phyloP scores from a whole-genome alignment of 2,329 filamentous ascomycete species.

The Nemania sp. region DNA sequence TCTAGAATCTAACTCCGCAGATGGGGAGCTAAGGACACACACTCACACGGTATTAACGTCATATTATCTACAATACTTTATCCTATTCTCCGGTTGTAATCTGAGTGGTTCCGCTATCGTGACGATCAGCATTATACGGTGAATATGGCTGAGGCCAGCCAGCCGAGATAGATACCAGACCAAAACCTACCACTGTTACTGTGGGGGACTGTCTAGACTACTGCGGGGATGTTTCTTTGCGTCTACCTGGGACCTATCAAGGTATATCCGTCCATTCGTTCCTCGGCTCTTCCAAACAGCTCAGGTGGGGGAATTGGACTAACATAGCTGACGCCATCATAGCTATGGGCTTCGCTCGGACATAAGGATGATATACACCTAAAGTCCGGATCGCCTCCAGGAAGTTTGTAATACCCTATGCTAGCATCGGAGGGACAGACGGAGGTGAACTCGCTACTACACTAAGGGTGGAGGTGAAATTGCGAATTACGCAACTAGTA shows the following conservation, averaged over 20 bases:
- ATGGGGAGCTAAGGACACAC: not conserved
- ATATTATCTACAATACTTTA: no score
- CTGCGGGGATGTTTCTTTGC: not conserved
- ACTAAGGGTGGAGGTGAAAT: no score
- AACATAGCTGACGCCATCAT: not conserved
- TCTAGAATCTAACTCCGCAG: not conserved
- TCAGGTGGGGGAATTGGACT: not conserved
- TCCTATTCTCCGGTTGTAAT: no score
- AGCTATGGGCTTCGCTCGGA: not conserved
- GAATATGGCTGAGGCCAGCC: not conserved
- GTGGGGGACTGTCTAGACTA: not conserved
- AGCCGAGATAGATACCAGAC: no score
- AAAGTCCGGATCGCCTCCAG: not conserved
- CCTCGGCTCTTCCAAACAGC: not conserved
- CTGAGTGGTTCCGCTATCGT: no score
- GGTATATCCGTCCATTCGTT: no score
- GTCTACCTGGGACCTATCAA: no score
- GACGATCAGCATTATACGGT: not conserved
- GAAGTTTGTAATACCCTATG: no score
- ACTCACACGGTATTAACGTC: not conserved
- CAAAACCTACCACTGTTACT: not conserved
- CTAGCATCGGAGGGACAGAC: no score
- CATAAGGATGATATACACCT: not conserved
- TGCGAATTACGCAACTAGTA: no score
- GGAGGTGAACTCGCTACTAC: no score